A percentile compares a stretch with the other conserved stretches of the same genome.
Conservation (phyloP, 1,284 basidiomycete genomes). For the Ganoderma resinaceum region DNA sequence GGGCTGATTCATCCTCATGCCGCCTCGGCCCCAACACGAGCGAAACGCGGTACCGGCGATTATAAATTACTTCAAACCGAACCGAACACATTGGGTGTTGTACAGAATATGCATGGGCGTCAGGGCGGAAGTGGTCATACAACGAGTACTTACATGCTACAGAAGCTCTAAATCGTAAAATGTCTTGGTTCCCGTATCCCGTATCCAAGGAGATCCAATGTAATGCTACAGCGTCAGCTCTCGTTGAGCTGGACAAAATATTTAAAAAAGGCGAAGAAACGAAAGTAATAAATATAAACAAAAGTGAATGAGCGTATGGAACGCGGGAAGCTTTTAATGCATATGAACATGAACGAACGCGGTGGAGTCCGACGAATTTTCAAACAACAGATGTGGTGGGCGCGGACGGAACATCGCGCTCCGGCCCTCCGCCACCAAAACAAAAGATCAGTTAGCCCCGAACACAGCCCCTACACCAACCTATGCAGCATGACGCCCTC, state of each 20-base stretch:
- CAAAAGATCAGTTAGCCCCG: neutral
- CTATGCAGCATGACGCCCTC: neutral
- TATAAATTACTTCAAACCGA: neutral
- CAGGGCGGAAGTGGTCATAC: neutral
- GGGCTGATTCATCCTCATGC: no score
- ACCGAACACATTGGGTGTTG: neutral
- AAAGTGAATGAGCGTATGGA: neutral
- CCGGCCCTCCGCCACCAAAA: neutral
- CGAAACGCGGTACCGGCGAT: neutral
- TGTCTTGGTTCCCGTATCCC: no score
- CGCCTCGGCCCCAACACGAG: neutral
- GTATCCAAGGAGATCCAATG: neutral
- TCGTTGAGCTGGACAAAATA: neutral
- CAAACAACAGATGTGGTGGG: no score
- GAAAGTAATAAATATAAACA: slow-evolving; percentile 12
- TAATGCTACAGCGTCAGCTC: slow-evolving; percentile 9
- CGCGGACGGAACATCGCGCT: neutral
- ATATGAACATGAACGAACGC: neutral
- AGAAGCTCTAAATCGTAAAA: neutral
- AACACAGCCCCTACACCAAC: neutral
- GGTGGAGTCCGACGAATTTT: no score
- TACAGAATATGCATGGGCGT: neutral
- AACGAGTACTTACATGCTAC: slow-evolving; percentile 4
- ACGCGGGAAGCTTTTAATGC: neutral
- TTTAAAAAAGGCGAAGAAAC: neutral